These are phyloP conservation scores for Lachancea sp. DNA, from an alignment of 805 yeast genomes.

Conservation along the genomic window DNA sequence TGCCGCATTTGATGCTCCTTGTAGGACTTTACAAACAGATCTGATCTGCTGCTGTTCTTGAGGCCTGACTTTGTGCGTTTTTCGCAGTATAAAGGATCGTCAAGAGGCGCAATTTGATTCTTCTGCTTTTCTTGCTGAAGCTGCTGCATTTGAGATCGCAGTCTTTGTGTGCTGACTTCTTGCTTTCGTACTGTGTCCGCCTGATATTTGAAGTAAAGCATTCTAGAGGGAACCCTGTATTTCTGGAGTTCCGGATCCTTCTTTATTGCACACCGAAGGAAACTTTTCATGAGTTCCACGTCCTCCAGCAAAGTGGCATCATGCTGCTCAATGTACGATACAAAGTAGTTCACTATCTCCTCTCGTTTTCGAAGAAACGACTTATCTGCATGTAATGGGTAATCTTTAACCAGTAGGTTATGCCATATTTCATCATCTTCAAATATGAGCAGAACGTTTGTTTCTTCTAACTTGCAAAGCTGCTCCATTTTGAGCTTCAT, in stretches of 20 bases:
- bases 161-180: slow-evolving; percentile 31
- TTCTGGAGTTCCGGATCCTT: slow-evolving; percentile 22
- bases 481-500: slow-evolving; percentile 29
- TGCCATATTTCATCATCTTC: slow-evolving; percentile 38
- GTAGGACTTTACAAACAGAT: slow-evolving; percentile 16
- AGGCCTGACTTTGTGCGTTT: slow-evolving; percentile 9
- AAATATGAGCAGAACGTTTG: slow-evolving; percentile 30
- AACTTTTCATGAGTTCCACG: slow-evolving; percentile 13
- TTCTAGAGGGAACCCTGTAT: slow-evolving; percentile 32
- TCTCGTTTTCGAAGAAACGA: slow-evolving; percentile 25
- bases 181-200: slow-evolving; percentile 32
- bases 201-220: slow-evolving; percentile 31
- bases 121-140: slow-evolving; percentile 29
- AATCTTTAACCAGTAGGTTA: slow-evolving; percentile 28
- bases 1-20: slow-evolving; percentile 18
- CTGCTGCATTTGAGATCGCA: slow-evolving; percentile 29
- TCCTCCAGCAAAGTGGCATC: slow-evolving; percentile 12
- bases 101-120: slow-evolving; percentile 28
- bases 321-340: slow-evolving; percentile 11
- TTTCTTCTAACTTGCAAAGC: slow-evolving; percentile 28
- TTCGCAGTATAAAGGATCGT: slow-evolving; percentile 16
- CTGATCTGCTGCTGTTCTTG: slow-evolving; percentile 9
- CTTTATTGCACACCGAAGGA: slow-evolving; percentile 13
- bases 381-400: slow-evolving; percentile 32
- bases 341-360: slow-evolving; percentile 18